These are phyloP conservation scores for Kwoniella botswanensis DNA, from an alignment of 768 basidiomycete genomes.

Conservation along the genomic window DNA sequence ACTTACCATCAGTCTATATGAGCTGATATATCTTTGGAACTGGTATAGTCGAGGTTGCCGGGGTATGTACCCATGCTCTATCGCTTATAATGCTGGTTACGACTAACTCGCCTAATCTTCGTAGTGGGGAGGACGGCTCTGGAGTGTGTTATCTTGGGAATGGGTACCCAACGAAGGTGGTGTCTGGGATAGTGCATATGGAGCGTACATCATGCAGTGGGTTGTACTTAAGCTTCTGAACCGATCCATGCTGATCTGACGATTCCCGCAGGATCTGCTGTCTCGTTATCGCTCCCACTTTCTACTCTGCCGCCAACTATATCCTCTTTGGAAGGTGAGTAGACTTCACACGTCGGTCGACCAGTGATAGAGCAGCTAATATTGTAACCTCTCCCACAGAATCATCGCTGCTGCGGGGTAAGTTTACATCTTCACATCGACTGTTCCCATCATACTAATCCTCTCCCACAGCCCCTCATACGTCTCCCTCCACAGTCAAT, in stretches of 20 bases:
- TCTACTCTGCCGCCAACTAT: slow-evolving; percentile 66
- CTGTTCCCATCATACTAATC: too few relatives aligned
- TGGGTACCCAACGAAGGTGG: slow-evolving; percentile 36
- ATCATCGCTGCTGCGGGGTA: slow-evolving; percentile 61
- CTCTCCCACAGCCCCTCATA: slow-evolving; percentile 22
- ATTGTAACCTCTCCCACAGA: not conserved
- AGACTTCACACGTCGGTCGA: not conserved
- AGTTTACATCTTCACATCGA: not conserved
- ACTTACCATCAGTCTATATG: not conserved
- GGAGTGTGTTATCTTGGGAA: slow-evolving; percentile 9
- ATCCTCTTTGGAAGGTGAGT: slow-evolving; percentile 65
- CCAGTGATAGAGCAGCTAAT: not conserved
- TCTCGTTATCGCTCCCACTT: slow-evolving; percentile 67
- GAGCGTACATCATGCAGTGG: slow-evolving; percentile 62
- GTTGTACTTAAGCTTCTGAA: slow-evolving; percentile 14
- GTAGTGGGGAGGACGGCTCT: slow-evolving; percentile 35
- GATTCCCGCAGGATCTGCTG: slow-evolving; percentile 61
- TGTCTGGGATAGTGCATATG: slow-evolving; percentile 17
- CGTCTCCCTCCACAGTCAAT: slow-evolving; percentile 31
- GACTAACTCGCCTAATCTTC: not conserved
- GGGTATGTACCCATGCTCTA: slow-evolving; percentile 14
- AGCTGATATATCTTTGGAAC: too few relatives aligned
- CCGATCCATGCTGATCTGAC: not conserved
- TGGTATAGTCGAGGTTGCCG: slow-evolving; percentile 25
- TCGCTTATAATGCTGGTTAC: not conserved